A percentile compares a stretch with the other conserved stretches of the same genome.
These are phyloP conservation scores for Cicer bijugum DNA, from an alignment of 306 rosid species.

Conservation along the genomic window DNA sequence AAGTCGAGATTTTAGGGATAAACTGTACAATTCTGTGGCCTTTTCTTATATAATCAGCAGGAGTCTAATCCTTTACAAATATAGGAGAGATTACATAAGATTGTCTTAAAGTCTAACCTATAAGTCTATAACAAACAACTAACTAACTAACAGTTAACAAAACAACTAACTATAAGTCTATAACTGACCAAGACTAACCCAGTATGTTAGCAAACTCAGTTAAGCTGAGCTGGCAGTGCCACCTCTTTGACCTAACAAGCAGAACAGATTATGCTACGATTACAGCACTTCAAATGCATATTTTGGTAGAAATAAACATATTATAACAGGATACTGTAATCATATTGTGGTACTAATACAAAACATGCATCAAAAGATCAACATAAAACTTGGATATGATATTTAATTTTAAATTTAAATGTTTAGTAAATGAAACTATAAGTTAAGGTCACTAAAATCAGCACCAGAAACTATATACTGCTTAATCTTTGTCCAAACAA, in stretches of 20 bases:
- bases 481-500: not conserved
- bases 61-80: not conserved
- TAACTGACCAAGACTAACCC: not conserved
- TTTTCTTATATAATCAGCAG: not conserved
- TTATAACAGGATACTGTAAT: not conserved
- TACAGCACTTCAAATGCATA: constrained; percentile 20
- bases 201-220: not conserved
- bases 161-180: not conserved
- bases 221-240: not conserved
- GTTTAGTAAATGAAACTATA: constrained; percentile 1
- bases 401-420: constrained; percentile 1
- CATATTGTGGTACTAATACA: not conserved
- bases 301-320: not conserved
- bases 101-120: not conserved
- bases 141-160: too few species aligned
- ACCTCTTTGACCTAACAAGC: not conserved
- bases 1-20: not conserved
- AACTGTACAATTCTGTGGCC: not conserved
- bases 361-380: not conserved
- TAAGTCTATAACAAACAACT: too few species aligned
- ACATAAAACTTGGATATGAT: not conserved
- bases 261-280: constrained; percentile 1
- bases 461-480: not conserved
- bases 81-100: not conserved
- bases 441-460: not conserved